Conservation (phyloP, 192 early-diverging fungal species). For the Backusella westeae region DNA sequence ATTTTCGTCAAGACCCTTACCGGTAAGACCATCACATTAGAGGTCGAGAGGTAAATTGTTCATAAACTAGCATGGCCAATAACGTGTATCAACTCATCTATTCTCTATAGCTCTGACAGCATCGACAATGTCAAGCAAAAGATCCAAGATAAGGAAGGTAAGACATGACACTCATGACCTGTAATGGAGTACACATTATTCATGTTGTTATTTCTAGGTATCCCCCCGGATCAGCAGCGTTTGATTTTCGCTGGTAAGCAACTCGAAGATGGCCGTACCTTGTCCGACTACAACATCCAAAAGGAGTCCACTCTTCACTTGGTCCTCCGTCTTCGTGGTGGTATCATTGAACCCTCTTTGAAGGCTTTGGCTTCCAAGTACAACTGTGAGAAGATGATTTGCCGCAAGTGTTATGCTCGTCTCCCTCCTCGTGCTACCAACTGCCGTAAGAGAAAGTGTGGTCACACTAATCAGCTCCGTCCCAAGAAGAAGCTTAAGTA, state of each 20-base stretch:
- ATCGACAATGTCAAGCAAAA: constrained; percentile 64
- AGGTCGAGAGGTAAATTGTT: constrained; percentile 50
- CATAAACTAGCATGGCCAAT: constrained; percentile 24
- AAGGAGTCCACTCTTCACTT: constrained; percentile 99
- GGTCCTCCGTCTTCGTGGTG: constrained; percentile 95
- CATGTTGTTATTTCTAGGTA: constrained; percentile 47
- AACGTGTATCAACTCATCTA: neutral
- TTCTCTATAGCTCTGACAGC: constrained; percentile 41
- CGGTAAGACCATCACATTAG: constrained; percentile 66
- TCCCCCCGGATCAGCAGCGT: constrained; percentile 99
- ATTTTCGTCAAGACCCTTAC: constrained; percentile 68
- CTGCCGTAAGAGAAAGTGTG: constrained; percentile 99
- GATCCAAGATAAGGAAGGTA: constrained; percentile 61
- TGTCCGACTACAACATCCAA: constrained; percentile 99
- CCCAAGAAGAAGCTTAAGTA: constrained; percentile 93
- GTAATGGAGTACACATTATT: too few species aligned
- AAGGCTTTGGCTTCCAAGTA: constrained; percentile 98
- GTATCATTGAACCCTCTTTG: constrained; percentile 98
- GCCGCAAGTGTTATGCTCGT: constrained; percentile 99
- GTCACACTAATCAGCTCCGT: constrained; percentile 98
- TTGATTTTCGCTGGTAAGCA: constrained; percentile 99
- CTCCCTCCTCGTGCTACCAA: constrained; percentile 99
- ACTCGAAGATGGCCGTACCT: constrained; percentile 97
- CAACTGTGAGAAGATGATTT: constrained; percentile 99
- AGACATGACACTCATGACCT: too few species aligned